Evolutionary conservation across 805 yeast species (phyloP).

Genomic region (Monosporozyma servazzii): DNA sequence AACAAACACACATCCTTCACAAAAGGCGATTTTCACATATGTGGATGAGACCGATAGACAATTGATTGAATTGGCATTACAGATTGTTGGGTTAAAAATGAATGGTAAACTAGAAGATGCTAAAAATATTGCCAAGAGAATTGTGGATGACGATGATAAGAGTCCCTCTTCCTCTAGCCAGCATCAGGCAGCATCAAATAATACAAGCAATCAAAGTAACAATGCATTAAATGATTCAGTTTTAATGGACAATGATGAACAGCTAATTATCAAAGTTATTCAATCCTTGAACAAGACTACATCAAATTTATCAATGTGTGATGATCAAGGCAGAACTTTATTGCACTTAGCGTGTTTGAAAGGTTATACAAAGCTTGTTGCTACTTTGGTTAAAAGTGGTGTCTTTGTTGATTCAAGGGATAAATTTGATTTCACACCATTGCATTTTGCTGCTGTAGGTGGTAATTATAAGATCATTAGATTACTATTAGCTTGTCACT

Average conservation of each 20-base stretch:
- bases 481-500: conserved; percentile 53
- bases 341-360: conserved; percentile 76
- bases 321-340: conserved; percentile 76
- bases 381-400: conserved; percentile 54
- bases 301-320: conserved; percentile 78
- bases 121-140: conserved; percentile 81
- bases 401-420: conserved; percentile 69
- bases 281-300: conserved; percentile 53
- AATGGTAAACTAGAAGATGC: conserved; percentile 94
- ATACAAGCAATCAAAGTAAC: not conserved
- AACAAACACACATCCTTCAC: conserved; percentile 14
- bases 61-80: conserved; percentile 87
- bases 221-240: conserved; percentile 4
- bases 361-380: conserved; percentile 55
- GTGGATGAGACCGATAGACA: conserved; percentile 93
- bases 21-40: conserved; percentile 63
- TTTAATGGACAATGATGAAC: conserved; percentile 28
- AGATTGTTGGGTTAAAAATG: conserved; percentile 94
- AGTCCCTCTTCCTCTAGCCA: conserved; percentile 2
- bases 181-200: not conserved
- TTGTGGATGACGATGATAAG: conserved; percentile 49
- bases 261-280: conserved; percentile 40
- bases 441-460: conserved; percentile 73
- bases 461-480: conserved; percentile 64
- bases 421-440: conserved; percentile 73